A percentile compares a stretch with the other conserved stretches of the same genome.
Evolutionary conservation across 176 grass and related monocot genomes (phyloP).

Genomic region (barley (Hordeum vulgare)): DNA sequence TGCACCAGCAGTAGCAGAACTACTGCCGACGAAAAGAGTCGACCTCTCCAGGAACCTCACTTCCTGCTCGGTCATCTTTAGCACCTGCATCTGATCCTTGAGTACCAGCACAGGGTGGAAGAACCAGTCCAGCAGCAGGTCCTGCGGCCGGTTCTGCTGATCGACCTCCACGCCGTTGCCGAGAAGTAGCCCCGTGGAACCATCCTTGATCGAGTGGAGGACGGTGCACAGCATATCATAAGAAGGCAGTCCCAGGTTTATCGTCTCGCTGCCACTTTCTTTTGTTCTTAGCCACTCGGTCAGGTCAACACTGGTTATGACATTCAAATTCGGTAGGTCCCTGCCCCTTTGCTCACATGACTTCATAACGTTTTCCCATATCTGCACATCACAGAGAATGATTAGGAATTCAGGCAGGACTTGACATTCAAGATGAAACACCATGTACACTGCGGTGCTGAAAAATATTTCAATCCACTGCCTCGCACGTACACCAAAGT

Average conservation of each 20-base stretch:
- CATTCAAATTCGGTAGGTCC: constrained; percentile 64
- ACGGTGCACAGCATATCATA: constrained; percentile 48
- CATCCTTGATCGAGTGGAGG: constrained; percentile 55
- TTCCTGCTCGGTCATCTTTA: constrained; percentile 66
- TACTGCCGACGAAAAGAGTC: constrained; percentile 52
- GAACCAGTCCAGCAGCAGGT: constrained; percentile 75
- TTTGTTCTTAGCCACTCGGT: constrained; percentile 61
- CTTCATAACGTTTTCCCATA: constrained; percentile 70
- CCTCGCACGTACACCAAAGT: not conserved
- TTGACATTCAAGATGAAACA: not conserved
- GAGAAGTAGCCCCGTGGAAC: constrained; percentile 54
- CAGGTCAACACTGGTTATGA: constrained; percentile 50
- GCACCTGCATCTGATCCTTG: constrained; percentile 68
- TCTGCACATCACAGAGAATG: constrained; percentile 29
- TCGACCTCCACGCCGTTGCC: constrained; percentile 51
- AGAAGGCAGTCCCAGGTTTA: constrained; percentile 65
- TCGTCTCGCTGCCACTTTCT: constrained; percentile 38
- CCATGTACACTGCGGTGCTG: not conserved
- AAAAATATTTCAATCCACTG: not conserved
- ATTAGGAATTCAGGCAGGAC: constrained; percentile 3
- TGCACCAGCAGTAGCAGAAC: not conserved
- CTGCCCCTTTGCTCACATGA: constrained; percentile 46
- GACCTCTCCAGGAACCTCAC: constrained; percentile 56
- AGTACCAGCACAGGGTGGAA: constrained; percentile 80
- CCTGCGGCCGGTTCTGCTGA: constrained; percentile 64